Base-by-base conservation (phyloP, 2,329 filamentous ascomycete genomes). In the Ploettnerulaceae sp. region DNA sequence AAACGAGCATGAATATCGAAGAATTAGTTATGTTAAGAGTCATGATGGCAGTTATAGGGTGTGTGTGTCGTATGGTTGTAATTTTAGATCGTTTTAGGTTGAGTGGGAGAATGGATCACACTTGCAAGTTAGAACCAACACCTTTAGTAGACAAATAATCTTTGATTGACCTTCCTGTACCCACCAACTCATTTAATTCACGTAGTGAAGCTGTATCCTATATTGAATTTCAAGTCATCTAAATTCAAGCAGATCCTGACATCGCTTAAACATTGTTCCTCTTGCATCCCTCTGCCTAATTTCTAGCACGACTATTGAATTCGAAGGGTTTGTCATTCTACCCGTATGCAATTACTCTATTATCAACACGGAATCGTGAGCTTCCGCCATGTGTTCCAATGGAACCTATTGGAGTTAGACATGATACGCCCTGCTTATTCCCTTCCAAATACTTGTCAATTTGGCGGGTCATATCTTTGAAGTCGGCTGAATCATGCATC, bases 401-500 rank as follows among this genome's bases (percentile, higher is more conserved):
- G 2, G 31, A 17, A 8, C 39, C 28, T 7, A 42, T 42, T 9
- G 39, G 39, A 11, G 39, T 42, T n/a, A 42, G 8, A 7, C 29
- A 33, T 8, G 39, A 42, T 2, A 34, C 28, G 2, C 31, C 39
- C 12, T 33, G 29, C n/a, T 42, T 42, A 15, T 42, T 42, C 8
- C 31, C n/a, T 7, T 42, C 39, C 28, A 42, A 7, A 12, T 25
- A 34, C 3, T 42, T 34, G n/a, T 42, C 20, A 12, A 26, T 33
- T 29, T 34, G 32, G 11, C 28, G 20, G 12, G 39, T 25, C 39
- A 25, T 33, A 18, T 42, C 28, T 7, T 42, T 26, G 21, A 42
- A 42, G 18, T 41, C 28, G 12, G 29, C 39, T 12, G 39, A 34
- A 18, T 34, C 28, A n/a, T 42, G 28, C 39, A 33, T 42, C 7